phyloP scores from a whole-genome alignment of 176 grass and related monocot species.

The Oryza brachyantha region DNA sequence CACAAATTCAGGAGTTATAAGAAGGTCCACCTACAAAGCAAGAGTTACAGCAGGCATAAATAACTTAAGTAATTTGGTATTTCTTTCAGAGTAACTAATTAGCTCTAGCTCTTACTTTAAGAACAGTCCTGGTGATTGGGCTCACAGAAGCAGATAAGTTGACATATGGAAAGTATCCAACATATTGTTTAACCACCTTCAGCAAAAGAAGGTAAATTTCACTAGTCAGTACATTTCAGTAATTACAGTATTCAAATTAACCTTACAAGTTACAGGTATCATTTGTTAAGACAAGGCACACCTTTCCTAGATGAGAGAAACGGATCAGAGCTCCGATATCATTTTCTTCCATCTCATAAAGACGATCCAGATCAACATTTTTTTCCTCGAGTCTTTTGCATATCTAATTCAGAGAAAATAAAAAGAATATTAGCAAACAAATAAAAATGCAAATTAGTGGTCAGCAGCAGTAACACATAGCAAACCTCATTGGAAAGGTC shows the following conservation, averaged over 20 bases:
- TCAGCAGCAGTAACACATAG: constrained; percentile 8
- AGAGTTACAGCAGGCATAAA: background rate
- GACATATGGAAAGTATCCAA: constrained; percentile 77
- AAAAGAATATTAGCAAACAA: constrained; percentile 14
- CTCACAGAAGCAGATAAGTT: constrained; percentile 76
- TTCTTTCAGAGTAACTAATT: background rate
- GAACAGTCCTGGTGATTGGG: constrained; percentile 96
- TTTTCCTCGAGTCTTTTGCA: constrained; percentile 86
- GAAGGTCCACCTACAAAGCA: constrained; percentile 68
- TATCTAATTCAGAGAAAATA: constrained; percentile 53
- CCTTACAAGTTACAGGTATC: background rate
- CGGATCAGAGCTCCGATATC: constrained; percentile 89
- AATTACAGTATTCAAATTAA: constrained; percentile 9
- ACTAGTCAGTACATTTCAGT: constrained; percentile 22
- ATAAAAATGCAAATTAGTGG: background rate
- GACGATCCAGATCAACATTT: constrained; percentile 74
- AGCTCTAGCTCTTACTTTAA: constrained; percentile 57
- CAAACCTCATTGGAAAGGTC: constrained; percentile 77
- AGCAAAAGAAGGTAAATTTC: constrained; percentile 29
- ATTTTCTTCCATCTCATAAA: constrained; percentile 97
- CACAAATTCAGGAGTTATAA: constrained; percentile 84
- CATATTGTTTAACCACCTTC: constrained; percentile 86
- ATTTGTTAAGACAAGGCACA: constrained; percentile 40
- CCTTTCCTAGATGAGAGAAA: constrained; percentile 76
- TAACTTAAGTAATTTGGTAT: background rate